These are phyloP conservation scores for Beauveria asiatica DNA, from an alignment of 2,329 filamentous ascomycete species.

Conservation along the genomic window DNA sequence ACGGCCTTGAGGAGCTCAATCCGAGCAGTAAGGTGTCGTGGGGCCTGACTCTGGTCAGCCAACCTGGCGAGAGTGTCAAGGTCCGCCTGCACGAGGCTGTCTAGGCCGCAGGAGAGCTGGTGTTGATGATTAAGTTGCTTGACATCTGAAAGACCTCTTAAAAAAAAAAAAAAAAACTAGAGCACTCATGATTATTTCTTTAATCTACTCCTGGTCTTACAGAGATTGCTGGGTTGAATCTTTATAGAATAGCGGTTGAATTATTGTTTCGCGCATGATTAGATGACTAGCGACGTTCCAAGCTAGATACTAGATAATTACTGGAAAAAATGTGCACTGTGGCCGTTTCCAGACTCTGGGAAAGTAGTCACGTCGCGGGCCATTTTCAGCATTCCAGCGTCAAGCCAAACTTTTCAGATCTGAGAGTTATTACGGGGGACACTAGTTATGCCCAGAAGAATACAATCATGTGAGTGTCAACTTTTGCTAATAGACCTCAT, in stretches of 20 bases:
- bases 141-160: neutral
- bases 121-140: neutral
- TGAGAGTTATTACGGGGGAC: too few species aligned
- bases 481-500: neutral
- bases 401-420: too few species aligned
- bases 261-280: neutral
- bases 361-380: too few species aligned
- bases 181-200: neutral
- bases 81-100: constrained; percentile 10
- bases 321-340: too few species aligned
- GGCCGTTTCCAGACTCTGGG: too few species aligned
- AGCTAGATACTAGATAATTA: too few species aligned
- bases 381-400: too few species aligned
- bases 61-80: constrained; percentile 9
- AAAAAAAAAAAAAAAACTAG: too few species aligned
- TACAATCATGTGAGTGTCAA: neutral
- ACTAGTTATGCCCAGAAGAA: too few species aligned
- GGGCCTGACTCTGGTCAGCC: constrained; percentile 9
- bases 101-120: neutral
- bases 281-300: too few species aligned
- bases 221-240: neutral
- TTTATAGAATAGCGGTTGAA: neutral
- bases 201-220: too few species aligned
- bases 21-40: constrained; percentile 8
- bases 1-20: constrained; percentile 11